Conservation (phyloP, 1,284 basidiomycete genomes). For the Anthracocystis walkeri region DNA sequence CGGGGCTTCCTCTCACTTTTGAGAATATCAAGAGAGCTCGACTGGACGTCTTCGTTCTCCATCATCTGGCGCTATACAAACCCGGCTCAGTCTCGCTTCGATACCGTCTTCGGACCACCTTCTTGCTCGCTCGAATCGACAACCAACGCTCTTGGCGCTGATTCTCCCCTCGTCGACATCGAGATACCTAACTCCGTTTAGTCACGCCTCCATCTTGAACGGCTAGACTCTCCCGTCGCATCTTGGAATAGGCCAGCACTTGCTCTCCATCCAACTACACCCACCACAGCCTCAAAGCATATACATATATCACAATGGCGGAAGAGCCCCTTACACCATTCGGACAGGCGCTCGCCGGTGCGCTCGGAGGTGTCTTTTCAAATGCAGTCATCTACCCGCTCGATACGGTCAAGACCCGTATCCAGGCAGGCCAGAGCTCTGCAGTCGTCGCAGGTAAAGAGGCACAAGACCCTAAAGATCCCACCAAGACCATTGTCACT, state of each 20-base stretch:
- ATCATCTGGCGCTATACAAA: background rate
- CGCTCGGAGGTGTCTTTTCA: slow-evolving; percentile 76
- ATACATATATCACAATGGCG: slow-evolving; percentile 32
- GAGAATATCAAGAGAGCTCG: background rate
- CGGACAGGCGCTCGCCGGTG: slow-evolving; percentile 91
- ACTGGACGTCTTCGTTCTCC: background rate
- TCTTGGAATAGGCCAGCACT: background rate
- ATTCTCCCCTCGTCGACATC: background rate
- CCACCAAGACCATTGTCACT: slow-evolving; percentile 67
- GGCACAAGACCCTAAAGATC: slow-evolving; percentile 75
- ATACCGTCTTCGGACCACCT: background rate
- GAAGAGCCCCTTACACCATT: slow-evolving; percentile 82
- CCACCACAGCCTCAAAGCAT: slow-evolving; percentile 7
- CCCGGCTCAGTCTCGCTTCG: background rate
- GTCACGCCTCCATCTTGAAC: background rate
- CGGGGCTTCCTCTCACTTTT: background rate
- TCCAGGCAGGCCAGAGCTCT: slow-evolving; percentile 75
- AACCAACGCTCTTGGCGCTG: background rate
- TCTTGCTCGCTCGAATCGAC: background rate
- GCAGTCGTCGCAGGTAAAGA: slow-evolving; percentile 72
- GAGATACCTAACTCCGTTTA: background rate
- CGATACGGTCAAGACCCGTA: slow-evolving; percentile 94
- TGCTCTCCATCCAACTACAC: background rate
- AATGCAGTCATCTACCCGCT: slow-evolving; percentile 86
- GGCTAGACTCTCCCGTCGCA: background rate